A percentile compares a stretch with the other conserved stretches of the same genome.
These are phyloP conservation scores for Phytophthora sp. DNA, from an alignment of 352 stramenopile genomes.

Conservation along the genomic window DNA sequence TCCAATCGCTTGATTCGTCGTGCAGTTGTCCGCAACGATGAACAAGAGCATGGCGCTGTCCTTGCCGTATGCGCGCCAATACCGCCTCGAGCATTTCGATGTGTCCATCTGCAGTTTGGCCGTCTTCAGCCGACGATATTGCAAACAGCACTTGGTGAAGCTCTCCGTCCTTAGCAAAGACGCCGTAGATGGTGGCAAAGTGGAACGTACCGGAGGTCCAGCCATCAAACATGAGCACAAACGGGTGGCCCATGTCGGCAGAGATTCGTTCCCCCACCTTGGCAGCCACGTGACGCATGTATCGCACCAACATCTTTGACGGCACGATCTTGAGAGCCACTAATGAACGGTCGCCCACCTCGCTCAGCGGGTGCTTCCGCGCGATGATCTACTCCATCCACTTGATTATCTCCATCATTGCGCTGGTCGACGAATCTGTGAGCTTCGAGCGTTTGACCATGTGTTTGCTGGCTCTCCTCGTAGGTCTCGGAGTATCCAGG, in stretches of 20 bases:
- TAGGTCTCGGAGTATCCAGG: no score
- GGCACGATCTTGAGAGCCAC: not conserved
- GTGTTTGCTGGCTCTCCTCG: no score
- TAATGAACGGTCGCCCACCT: not conserved
- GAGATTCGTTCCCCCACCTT: not conserved
- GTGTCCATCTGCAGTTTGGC: conserved; percentile 3
- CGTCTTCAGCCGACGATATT: not conserved
- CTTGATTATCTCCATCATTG: conserved; percentile 13
- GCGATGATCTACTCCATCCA: not conserved
- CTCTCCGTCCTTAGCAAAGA: not conserved
- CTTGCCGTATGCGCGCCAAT: not conserved
- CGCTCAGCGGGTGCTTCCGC: not conserved
- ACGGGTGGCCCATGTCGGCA: not conserved
- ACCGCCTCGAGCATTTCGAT: conserved; percentile 5
- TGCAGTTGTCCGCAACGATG: not conserved
- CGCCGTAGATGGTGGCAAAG: conserved; percentile 5
- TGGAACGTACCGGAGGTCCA: not conserved
- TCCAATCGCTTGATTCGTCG: not conserved
- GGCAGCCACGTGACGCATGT: not conserved
- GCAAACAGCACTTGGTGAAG: not conserved
- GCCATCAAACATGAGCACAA: conserved; percentile 8
- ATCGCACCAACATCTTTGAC: no score
- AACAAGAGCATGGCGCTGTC: not conserved
- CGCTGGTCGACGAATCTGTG: conserved; percentile 7
- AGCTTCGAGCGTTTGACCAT: not conserved